Percentiles rank a stretch among this genome's conserved stretches.
These are phyloP conservation scores for Fusarium sp. DNA, from an alignment of 2,329 filamentous ascomycete genomes.

Conservation along the genomic window DNA sequence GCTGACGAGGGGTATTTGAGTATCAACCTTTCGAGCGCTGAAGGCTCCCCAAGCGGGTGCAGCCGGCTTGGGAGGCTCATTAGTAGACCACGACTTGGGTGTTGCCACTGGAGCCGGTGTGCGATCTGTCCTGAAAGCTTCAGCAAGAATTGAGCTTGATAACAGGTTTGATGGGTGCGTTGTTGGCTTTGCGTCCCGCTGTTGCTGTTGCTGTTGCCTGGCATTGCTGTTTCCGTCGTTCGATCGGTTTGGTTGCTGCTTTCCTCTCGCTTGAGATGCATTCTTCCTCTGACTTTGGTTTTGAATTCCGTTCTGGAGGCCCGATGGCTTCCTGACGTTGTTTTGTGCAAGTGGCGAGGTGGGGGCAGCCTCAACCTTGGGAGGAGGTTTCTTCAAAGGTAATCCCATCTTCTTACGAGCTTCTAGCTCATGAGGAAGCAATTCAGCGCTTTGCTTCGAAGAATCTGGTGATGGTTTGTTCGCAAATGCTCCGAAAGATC, in stretches of 20 bases:
- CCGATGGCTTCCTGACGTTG: background rate
- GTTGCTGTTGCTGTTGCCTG: conserved; percentile 9
- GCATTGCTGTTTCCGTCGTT: background rate
- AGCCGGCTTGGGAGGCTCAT: conserved; percentile 7
- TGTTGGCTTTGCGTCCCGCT: background rate
- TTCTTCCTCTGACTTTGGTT: conserved; percentile 11
- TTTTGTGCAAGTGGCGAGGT: background rate
- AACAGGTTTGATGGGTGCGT: conserved; percentile 10
- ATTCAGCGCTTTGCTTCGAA: conserved; percentile 10
- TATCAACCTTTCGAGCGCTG: conserved; percentile 35
- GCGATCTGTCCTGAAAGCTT: conserved; percentile 46
- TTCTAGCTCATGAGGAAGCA: conserved; percentile 52
- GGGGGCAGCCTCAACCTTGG: background rate
- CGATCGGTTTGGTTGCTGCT: background rate
- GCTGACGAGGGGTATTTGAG: conserved; percentile 16
- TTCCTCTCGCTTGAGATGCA: background rate
- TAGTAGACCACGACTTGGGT: conserved; percentile 40
- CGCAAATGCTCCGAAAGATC: conserved; percentile 39
- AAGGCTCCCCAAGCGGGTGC: conserved; percentile 38
- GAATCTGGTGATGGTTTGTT: conserved; percentile 8
- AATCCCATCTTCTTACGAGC: conserved; percentile 45
- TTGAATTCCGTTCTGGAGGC: background rate
- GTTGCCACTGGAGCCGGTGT: conserved; percentile 39
- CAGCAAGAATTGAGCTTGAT: conserved; percentile 45
- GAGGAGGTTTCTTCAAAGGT: conserved; percentile 23